Base-by-base conservation (phyloP, 2,329 filamentous ascomycete species). In the Fusarium sp. region DNA sequence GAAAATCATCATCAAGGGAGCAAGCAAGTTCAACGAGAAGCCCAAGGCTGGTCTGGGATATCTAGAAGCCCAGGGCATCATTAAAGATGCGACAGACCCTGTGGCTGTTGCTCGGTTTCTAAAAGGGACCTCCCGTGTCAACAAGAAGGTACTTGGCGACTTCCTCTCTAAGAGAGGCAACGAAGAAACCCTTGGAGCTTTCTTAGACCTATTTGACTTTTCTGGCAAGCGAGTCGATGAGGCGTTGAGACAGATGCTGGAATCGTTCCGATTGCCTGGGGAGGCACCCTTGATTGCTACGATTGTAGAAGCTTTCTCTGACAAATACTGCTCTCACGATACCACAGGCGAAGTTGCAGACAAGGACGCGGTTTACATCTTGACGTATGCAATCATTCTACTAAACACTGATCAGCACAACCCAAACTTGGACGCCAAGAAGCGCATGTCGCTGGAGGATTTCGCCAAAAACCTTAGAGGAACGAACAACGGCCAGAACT, bases 381-480 rank as follows among this genome's bases (percentile, higher is more conserved):
- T 99, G 47, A 94, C 91, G 0, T 99, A 99, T 73, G 95, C 93
- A 33, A 96, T 97, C 70, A 97, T 99, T 74, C 93, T 99, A 86
- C 80, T 99, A 53, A 99, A 99, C 72, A 97, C 94, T 1, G 95
- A 99, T 72, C 90, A 96, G 70, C 95, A 98, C 75, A 99, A 96
- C 71, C 93, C 93, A 0, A 98, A 97, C 67, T 76, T 98, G 61
- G 93, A 87, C 67, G 76, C 83, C 2, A 81, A 87, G 67, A 91
- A 90, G 71, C 91, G 94, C 36, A 99, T 99, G 95, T 87, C 88
- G 2, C 82, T 88, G 37, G 83, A 87, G 50, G 90, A 94, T 68
- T 99, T 99, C 73, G 84, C 91, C 0, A 88, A 87, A 62, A 98
- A 99, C 72, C 78, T 99, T n/a, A 86, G 93, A 36, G 94, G 94